Evolutionary conservation across 2,329 filamentous ascomycete species (phyloP).

Genomic region (Cylindrodendrum hubeiense): DNA sequence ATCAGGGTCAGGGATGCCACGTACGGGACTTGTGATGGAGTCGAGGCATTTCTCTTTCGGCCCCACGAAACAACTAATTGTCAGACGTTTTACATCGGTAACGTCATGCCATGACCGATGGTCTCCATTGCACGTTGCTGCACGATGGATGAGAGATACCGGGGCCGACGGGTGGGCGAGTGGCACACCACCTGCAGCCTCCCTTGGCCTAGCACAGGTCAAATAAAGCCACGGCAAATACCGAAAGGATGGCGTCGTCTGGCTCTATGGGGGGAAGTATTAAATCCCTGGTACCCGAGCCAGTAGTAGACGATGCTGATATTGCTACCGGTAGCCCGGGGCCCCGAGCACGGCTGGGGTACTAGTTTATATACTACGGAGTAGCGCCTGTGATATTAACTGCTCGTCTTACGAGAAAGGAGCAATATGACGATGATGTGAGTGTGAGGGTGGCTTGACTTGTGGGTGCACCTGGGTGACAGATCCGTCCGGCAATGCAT

Average conservation of each 20-base stretch:
- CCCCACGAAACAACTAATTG: slow-evolving; percentile 1
- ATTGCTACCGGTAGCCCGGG: background rate
- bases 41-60: background rate
- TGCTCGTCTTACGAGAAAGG: background rate
- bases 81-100: slow-evolving; percentile 4
- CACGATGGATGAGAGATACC: background rate
- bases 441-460: background rate
- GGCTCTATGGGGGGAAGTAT: background rate
- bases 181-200: background rate
- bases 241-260: background rate
- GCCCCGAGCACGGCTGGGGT: background rate
- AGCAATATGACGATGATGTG: background rate
- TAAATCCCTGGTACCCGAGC: background rate
- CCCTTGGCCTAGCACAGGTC: background rate
- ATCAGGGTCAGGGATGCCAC: background rate
- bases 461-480: background rate
- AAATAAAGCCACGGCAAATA: background rate
- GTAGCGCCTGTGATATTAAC: background rate
- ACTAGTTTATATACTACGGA: background rate
- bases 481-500: background rate
- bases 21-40: background rate
- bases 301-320: background rate
- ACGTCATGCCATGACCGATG: background rate
- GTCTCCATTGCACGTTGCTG: background rate
- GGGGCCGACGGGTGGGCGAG: background rate